Evolutionary conservation across 768 basidiomycete genomes (phyloP).

Genomic region (Tricholoma flavovirens): DNA sequence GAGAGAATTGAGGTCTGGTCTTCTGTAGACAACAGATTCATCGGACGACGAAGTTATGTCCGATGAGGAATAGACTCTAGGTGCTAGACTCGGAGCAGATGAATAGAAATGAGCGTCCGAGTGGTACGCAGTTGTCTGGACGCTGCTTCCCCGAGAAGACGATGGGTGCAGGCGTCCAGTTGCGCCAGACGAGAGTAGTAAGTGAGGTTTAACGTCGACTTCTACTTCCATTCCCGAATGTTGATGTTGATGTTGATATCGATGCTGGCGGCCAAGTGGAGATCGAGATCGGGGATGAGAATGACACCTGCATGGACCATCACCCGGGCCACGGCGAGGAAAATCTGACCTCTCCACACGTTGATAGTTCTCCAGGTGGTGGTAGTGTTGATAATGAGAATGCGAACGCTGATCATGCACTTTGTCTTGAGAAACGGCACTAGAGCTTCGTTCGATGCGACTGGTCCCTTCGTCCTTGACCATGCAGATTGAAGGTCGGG

Average conservation of each 20-base stretch:
- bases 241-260: no score
- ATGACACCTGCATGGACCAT: background rate
- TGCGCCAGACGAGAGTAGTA: background rate
- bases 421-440: slow-evolving; percentile 1
- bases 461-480: background rate
- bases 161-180: background rate
- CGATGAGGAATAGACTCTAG: background rate
- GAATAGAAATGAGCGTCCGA: slow-evolving; percentile 12
- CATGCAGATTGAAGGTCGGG: background rate
- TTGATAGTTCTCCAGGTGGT: background rate
- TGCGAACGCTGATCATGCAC: background rate
- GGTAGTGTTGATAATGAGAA: background rate
- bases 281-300: background rate
- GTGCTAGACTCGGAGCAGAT: slow-evolving; percentile 19
- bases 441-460: background rate
- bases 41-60: background rate
- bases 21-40: slow-evolving; percentile 13
- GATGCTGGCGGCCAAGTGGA: background rate
- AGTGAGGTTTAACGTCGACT: background rate
- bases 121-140: background rate
- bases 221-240: background rate
- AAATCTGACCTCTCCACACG: background rate
- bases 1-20: slow-evolving; percentile 55
- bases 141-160: background rate
- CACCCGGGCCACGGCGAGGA: no score